phyloP scores from a whole-genome alignment of 163 green algal species.

The Chlorella variabilis region DNA sequence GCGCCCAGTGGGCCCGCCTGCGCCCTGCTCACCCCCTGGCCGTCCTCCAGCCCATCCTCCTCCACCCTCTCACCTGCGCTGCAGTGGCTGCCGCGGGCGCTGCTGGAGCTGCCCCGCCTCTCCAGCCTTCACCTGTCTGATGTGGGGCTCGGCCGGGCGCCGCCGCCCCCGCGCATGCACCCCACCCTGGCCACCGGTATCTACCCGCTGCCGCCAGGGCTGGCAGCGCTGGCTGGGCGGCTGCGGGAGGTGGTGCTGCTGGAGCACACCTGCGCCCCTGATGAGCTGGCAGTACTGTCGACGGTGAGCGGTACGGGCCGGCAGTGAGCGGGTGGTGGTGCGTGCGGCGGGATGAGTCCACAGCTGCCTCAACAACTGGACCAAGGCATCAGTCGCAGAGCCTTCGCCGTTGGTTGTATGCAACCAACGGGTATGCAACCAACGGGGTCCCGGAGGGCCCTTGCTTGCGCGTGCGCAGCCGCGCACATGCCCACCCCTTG shows the following conservation, averaged over 20 bases:
- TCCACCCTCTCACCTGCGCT: neutral
- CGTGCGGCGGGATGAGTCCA: too few relatives aligned
- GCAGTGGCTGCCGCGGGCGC: slow-evolving; percentile 9
- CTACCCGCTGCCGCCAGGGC: slow-evolving; percentile 6
- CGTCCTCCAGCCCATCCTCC: neutral
- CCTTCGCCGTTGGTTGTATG: too few relatives aligned
- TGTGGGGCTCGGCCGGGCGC: neutral
- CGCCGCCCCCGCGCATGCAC: neutral
- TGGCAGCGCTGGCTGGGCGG: neutral
- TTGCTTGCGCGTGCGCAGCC: too few relatives aligned
- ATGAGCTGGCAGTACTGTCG: slow-evolving; percentile 4
- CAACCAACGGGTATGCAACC: too few relatives aligned
- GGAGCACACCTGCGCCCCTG: neutral
- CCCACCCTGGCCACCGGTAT: neutral
- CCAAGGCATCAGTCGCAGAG: too few relatives aligned
- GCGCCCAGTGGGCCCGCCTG: too few relatives aligned
- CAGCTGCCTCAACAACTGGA: too few relatives aligned
- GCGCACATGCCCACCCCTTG: too few relatives aligned
- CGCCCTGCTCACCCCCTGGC: too few relatives aligned
- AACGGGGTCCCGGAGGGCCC: too few relatives aligned
- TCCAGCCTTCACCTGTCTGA: slow-evolving; percentile 11
- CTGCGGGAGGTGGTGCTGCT: slow-evolving; percentile 19
- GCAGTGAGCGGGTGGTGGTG: too few relatives aligned
- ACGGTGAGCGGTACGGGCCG: too few relatives aligned
- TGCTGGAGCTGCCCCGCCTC: neutral